phyloP scores from a whole-genome alignment of 2,329 filamentous ascomycete species.

The Sarocladium oryzae region DNA sequence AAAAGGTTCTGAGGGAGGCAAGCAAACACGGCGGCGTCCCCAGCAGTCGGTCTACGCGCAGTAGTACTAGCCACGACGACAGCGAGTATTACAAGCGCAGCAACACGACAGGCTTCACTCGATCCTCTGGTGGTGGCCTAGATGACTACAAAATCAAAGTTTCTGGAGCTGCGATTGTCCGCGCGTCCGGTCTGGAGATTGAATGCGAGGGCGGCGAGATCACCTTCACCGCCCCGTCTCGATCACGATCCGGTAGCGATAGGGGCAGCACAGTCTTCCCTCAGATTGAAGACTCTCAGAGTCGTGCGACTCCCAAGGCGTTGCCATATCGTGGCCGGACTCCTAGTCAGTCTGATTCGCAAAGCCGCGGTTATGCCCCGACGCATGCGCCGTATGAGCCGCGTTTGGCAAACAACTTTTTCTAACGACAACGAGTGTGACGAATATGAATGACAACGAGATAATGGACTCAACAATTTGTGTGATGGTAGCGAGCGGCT shows the following conservation, averaged over 20 bases:
- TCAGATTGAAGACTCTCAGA: conserved; percentile 39
- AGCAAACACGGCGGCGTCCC: conserved; percentile 37
- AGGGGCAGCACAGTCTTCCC: conserved; percentile 37
- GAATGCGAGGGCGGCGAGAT: conserved; percentile 57
- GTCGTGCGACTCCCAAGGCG: conserved; percentile 35
- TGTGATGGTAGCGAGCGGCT: conserved; percentile 1
- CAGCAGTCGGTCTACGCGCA: conserved; percentile 51
- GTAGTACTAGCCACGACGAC: conserved; percentile 55
- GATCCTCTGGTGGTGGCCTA: conserved; percentile 37
- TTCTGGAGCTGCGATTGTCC: conserved; percentile 47
- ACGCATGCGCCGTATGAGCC: conserved; percentile 14
- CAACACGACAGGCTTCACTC: conserved; percentile 54
- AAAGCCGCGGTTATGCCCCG: conserved; percentile 26
- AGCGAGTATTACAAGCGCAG: conserved; percentile 54
- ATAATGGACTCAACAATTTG: background rate
- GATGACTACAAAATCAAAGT: conserved; percentile 59
- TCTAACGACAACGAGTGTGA: conserved; percentile 19
- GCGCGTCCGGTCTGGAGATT: conserved; percentile 52
- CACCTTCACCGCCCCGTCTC: conserved; percentile 36
- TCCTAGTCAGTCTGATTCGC: conserved; percentile 44
- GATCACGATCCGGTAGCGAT: conserved; percentile 42
- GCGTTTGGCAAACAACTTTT: conserved; percentile 19
- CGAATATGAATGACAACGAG: conserved; percentile 4
- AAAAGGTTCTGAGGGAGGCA: conserved; percentile 47
- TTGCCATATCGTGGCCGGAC: conserved; percentile 39